Base-by-base conservation (phyloP, 495 filamentous ascomycete species). In the Hypoxylon subgilvum region DNA sequence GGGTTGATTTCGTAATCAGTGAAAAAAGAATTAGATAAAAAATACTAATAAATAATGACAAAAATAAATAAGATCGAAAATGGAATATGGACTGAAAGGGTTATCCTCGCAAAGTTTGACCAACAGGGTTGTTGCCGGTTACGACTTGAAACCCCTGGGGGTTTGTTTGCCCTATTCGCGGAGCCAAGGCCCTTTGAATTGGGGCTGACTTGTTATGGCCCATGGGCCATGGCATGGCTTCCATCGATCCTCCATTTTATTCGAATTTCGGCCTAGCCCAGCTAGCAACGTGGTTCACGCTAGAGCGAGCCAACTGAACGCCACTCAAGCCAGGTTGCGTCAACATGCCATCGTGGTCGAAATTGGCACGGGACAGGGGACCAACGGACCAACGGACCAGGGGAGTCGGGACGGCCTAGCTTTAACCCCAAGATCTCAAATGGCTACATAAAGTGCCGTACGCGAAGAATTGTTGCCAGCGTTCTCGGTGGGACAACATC, bases 221-320 rank as follows among this genome's bases (percentile, higher is more conserved):
- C n/a, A n/a, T n/a, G n/a, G n/a, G n/a, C n/a, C n/a, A n/a, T n/a
- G n/a, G n/a, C n/a, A n/a, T 48, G 42, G 27, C 36, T 22, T 35
- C 43, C 27, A 49, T 58, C 41, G n/a, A n/a, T 36, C 32, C 53
- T 39, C 45, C 34, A 53, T 58, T 53, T 52, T 10, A 50, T 54
- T 52, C n/a, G n/a, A n/a, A n/a, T n/a, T n/a, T n/a, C 31, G 30
- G 43, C 48, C 36, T 31, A 53, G 31, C 51, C 57, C 52, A 57
- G n/a, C 42, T 22, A 31, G 46, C 52, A 52, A 57, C 49, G 52
- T 57, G 60, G 60, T 57, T 57, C 53, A 22, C 53, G 38, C 60
- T 63, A 63, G 48, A 25, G 60, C 48, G 60, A 44, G 53, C 60
- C 60, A 57, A 52, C 43, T 47, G 53, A n/a, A 48, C 52, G 60